phyloP scores from a whole-genome alignment of 192 early-diverging fungal genomes.

The Coemansia sp. region DNA sequence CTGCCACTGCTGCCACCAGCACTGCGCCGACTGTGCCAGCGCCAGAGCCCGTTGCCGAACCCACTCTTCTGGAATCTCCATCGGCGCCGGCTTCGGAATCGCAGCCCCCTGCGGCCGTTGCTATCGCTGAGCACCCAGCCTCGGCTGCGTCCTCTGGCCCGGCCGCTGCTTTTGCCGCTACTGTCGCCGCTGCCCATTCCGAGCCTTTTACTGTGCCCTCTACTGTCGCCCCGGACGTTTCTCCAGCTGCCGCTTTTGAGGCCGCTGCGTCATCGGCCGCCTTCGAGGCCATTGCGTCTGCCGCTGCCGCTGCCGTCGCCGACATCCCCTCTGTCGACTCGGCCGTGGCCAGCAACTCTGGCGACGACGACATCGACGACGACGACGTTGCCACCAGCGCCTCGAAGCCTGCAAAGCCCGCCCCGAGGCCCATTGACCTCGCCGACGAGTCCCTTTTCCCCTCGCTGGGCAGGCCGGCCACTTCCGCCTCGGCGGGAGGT shows the following conservation, averaged over 20 bases:
- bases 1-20: constrained; percentile 1
- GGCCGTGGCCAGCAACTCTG: constrained; percentile 23
- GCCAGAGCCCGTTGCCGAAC: no score
- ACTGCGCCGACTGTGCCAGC: neutral
- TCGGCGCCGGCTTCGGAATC: neutral
- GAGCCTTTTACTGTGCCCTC: neutral
- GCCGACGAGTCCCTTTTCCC: constrained; percentile 66
- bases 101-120: neutral
- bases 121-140: neutral
- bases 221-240: neutral
- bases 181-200: neutral
- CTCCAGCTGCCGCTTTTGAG: neutral
- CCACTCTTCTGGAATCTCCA: neutral
- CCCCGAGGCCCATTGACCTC: constrained; percentile 13
- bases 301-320: constrained; percentile 28
- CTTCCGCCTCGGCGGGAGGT: constrained; percentile 27
- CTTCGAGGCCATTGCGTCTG: constrained; percentile 1
- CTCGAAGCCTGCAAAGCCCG: neutral
- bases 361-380: constrained; percentile 3
- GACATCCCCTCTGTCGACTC: constrained; percentile 24
- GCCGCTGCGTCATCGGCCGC: neutral
- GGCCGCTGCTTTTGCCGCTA: neutral
- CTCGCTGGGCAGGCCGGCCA: constrained; percentile 58
- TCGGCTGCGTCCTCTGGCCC: no score
- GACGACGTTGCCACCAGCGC: constrained; percentile 5